A percentile compares a stretch with the other conserved stretches of the same genome.
These are phyloP conservation scores for Globisporangium barbulae DNA, from an alignment of 352 stramenopile genomes.

Conservation along the genomic window DNA sequence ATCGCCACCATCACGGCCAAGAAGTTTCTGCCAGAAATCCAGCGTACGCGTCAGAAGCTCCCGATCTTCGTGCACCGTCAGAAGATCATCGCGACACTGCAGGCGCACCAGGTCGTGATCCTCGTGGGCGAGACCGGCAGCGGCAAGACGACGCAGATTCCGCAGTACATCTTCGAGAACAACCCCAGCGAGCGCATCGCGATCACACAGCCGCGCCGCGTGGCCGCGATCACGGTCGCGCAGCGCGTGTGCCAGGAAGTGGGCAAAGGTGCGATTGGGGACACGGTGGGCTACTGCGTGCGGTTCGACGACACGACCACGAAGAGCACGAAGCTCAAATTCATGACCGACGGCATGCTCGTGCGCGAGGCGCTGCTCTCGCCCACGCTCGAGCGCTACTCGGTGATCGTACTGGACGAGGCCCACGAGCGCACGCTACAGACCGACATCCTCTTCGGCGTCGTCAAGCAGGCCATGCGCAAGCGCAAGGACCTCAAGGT, in stretches of 20 bases:
- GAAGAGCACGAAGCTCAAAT: conserved; percentile 91
- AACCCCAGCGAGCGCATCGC: conserved; percentile 48
- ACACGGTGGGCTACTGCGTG: conserved; percentile 90
- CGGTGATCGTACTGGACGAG: conserved; percentile 86
- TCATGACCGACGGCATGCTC: conserved; percentile 91
- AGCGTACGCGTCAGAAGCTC: conserved; percentile 58
- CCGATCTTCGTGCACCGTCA: conserved; percentile 74
- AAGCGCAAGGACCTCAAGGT: conserved; percentile 89
- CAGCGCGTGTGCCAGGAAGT: conserved; percentile 76
- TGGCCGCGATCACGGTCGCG: conserved; percentile 81
- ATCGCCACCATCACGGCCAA: conserved; percentile 5
- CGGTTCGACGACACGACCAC: conserved; percentile 93
- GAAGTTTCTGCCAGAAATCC: conserved; percentile 32
- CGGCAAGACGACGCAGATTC: conserved; percentile 91
- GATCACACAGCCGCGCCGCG: conserved; percentile 79
- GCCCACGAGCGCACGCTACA: conserved; percentile 84
- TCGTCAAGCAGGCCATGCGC: conserved; percentile 83
- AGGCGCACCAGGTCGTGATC: conserved; percentile 75
- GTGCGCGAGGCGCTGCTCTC: conserved; percentile 85
- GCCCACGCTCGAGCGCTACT: conserved; percentile 73
- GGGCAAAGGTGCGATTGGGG: conserved; percentile 41
- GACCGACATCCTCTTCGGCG: conserved; percentile 90
- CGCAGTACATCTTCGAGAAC: conserved; percentile 83
- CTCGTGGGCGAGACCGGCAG: conserved; percentile 89
- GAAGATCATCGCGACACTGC: conserved; percentile 61